Evolutionary conservation across 2,329 filamentous ascomycete species (phyloP).

Genomic region (Trichoderma arundinaceum): DNA sequence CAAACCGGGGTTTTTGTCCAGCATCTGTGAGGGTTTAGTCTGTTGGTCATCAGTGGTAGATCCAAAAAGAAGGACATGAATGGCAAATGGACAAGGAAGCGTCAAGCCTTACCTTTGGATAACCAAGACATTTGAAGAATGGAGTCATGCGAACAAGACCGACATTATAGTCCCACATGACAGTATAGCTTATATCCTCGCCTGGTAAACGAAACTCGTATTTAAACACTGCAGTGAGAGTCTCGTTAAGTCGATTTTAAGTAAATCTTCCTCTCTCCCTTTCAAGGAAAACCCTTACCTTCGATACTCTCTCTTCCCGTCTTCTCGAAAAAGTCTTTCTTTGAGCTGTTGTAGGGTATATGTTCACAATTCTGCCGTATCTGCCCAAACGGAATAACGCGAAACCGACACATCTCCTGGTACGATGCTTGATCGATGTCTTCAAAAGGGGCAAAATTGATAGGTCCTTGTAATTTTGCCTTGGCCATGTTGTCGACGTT

Average conservation of each 20-base stretch:
- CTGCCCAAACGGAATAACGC: constrained; percentile 68
- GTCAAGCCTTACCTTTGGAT: constrained; percentile 71
- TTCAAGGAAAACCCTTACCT: constrained; percentile 58
- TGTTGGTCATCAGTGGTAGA: constrained; percentile 46
- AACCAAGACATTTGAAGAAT: constrained; percentile 89
- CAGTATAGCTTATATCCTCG: constrained; percentile 69
- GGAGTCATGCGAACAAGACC: constrained; percentile 93
- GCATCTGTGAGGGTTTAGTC: constrained; percentile 88
- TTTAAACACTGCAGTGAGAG: constrained; percentile 67
- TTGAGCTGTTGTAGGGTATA: constrained; percentile 93
- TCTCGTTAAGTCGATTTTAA: background rate
- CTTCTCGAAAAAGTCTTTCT: constrained; percentile 85
- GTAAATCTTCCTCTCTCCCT: too few species aligned
- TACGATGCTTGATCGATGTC: constrained; percentile 62
- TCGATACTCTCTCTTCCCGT: constrained; percentile 89
- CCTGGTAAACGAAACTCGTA: constrained; percentile 79
- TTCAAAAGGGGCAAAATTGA: constrained; percentile 79
- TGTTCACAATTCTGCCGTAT: constrained; percentile 70
- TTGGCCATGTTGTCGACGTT: constrained; percentile 54
- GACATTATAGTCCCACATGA: constrained; percentile 98
- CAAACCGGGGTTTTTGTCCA: constrained; percentile 78
- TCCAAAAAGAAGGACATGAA: background rate
- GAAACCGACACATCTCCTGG: constrained; percentile 65
- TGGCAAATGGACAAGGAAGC: constrained; percentile 31
- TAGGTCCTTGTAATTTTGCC: constrained; percentile 66